Percentiles rank a stretch among this genome's conserved stretches.
Evolutionary conservation across 768 basidiomycete genomes (phyloP).

Genomic region (Lenzites betulinus): DNA sequence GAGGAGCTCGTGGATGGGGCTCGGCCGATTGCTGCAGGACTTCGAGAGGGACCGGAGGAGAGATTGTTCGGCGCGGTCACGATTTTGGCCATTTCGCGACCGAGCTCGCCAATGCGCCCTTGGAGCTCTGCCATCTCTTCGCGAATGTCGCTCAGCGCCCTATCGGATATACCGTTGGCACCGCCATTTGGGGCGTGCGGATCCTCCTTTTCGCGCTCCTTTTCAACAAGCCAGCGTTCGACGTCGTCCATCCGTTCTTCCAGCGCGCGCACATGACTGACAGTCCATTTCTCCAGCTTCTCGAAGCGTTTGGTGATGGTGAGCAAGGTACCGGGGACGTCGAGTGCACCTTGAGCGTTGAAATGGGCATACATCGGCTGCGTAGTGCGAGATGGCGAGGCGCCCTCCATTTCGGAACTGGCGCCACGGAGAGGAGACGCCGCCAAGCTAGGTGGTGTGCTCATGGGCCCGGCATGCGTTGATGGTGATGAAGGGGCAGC

Average conservation of each 20-base stretch:
- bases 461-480: constrained; percentile 51
- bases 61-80: constrained; percentile 56
- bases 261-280: constrained; percentile 84
- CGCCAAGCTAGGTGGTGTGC: constrained; percentile 56
- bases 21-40: constrained; percentile 45
- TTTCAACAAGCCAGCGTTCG: constrained; percentile 87
- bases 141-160: constrained; percentile 55
- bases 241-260: constrained; percentile 91
- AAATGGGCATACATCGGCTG: constrained; percentile 82
- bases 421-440: constrained; percentile 63
- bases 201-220: constrained; percentile 65
- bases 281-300: constrained; percentile 89
- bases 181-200: constrained; percentile 17
- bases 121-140: constrained; percentile 75
- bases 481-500: constrained; percentile 66
- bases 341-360: constrained; percentile 67
- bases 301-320: constrained; percentile 81
- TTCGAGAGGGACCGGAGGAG: constrained; percentile 52
- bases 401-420: constrained; percentile 34
- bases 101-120: constrained; percentile 72
- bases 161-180: constrained; percentile 33
- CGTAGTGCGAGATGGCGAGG: constrained; percentile 55
- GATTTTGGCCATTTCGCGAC: constrained; percentile 78
- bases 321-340: constrained; percentile 73
- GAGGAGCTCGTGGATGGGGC: constrained; percentile 52